Percentiles rank a stretch among this genome's conserved stretches.
phyloP scores from a whole-genome alignment of 2,329 filamentous ascomycete genomes.

The Pleoardoris graminearum region DNA sequence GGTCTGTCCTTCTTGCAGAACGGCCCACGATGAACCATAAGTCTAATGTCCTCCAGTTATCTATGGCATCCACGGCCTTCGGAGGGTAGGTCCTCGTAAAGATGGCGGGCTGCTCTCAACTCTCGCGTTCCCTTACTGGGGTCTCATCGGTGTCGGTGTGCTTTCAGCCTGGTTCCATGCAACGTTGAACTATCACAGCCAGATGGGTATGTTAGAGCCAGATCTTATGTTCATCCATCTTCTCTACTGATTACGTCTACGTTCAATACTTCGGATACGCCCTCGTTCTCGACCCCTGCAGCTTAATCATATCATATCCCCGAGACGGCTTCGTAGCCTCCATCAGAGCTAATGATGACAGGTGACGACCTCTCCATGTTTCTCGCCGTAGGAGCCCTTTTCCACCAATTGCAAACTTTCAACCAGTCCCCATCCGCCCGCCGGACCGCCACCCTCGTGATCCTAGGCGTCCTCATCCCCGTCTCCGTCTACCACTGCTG shows the following conservation, averaged over 20 bases:
- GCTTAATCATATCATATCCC: too few species aligned
- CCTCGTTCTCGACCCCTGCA: too few species aligned
- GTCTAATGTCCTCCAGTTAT: conserved; percentile 28
- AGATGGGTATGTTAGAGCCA: conserved; percentile 46
- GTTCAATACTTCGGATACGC: not conserved
- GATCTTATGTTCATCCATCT: not conserved
- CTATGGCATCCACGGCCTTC: conserved; percentile 41
- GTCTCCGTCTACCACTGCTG: conserved; percentile 43
- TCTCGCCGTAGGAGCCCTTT: conserved; percentile 55
- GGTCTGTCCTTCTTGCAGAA: too few species aligned
- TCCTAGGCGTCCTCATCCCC: conserved; percentile 37
- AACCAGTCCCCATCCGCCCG: conserved; percentile 33
- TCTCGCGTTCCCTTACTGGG: conserved; percentile 47
- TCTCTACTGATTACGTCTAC: not conserved
- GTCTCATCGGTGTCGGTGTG: conserved; percentile 49
- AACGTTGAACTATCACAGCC: conserved; percentile 51
- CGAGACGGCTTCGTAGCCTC: too few species aligned
- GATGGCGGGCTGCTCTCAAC: conserved; percentile 39
- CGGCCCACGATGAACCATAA: too few species aligned
- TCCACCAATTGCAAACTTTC: conserved; percentile 55
- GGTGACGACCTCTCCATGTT: conserved; percentile 65
- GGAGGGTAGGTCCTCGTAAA: conserved; percentile 26
- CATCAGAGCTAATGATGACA: conserved; percentile 6
- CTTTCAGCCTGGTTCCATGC: conserved; percentile 50
- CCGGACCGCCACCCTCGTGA: conserved; percentile 27